phyloP scores from a whole-genome alignment of 2,329 filamentous ascomycete species.

The Ramularia collo-cygni region DNA sequence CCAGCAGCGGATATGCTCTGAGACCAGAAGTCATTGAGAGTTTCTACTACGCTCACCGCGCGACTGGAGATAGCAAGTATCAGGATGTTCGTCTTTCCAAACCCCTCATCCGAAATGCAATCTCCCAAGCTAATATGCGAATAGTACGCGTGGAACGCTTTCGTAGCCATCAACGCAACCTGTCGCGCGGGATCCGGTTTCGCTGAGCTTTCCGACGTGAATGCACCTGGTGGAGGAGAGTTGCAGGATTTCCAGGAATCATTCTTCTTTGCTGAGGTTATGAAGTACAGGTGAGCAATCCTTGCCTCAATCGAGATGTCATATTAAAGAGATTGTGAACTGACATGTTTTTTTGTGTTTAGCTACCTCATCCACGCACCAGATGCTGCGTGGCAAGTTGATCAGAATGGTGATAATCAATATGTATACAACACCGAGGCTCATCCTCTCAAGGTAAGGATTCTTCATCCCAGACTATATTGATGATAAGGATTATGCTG shows the following conservation, averaged over 20 bases:
- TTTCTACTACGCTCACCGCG: constrained; percentile 21
- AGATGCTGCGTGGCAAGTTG: constrained; percentile 47
- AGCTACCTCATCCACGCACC: constrained; percentile 59
- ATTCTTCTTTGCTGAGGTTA: constrained; percentile 79
- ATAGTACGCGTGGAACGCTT: constrained; percentile 14
- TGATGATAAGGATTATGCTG: background rate
- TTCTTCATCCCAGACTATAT: background rate
- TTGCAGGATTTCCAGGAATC: constrained; percentile 71
- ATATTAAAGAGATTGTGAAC: background rate
- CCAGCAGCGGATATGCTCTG: constrained; percentile 55
- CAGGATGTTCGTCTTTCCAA: constrained; percentile 6
- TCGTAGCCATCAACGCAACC: constrained; percentile 11
- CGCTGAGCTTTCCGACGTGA: constrained; percentile 12
- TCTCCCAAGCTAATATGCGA: no score
- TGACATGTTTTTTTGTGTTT: constrained; percentile 42
- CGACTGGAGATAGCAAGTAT: constrained; percentile 16
- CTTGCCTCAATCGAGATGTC: no score
- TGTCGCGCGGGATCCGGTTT: constrained; percentile 14
- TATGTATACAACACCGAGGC: constrained; percentile 62
- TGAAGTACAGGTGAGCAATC: constrained; percentile 61
- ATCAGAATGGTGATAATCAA: constrained; percentile 42
- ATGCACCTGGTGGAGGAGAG: constrained; percentile 36
- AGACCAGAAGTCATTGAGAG: constrained; percentile 40
- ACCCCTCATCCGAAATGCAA: no score
- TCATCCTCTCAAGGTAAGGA: constrained; percentile 48